Percentiles rank a stretch among this genome's conserved stretches.
These are phyloP conservation scores for Cryptococcus wingfieldii DNA, from an alignment of 1,284 basidiomycete genomes.

Conservation along the genomic window DNA sequence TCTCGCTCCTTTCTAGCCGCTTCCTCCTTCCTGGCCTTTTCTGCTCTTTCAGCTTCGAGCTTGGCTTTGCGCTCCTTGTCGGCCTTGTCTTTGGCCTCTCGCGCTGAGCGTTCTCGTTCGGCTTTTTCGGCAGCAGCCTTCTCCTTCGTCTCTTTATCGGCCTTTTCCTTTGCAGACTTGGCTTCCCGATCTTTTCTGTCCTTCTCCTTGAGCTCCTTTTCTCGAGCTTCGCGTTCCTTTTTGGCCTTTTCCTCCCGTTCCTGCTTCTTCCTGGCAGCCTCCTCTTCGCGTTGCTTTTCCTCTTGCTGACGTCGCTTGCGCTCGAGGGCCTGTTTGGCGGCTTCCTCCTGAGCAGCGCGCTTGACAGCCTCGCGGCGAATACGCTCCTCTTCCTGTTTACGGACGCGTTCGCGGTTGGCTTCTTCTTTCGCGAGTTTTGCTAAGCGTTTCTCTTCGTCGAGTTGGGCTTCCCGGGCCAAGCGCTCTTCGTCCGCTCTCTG, in stretches of 20 bases:
- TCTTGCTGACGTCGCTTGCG: slow-evolving; percentile 53
- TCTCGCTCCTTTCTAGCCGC: slow-evolving; percentile 38
- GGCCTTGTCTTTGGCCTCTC: slow-evolving; percentile 38
- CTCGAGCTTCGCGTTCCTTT: slow-evolving; percentile 31
- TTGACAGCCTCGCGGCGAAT: slow-evolving; percentile 67
- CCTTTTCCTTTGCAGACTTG: slow-evolving; percentile 52
- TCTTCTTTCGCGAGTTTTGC: slow-evolving; percentile 63
- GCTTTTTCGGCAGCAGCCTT: slow-evolving; percentile 63
- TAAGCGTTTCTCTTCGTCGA: slow-evolving; percentile 73
- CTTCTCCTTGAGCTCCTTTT: slow-evolving; percentile 50
- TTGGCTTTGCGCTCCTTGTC: slow-evolving; percentile 40
- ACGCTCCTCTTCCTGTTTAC: slow-evolving; percentile 68
- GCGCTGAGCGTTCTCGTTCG: slow-evolving; percentile 46
- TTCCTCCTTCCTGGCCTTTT: slow-evolving; percentile 37
- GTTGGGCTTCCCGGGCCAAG: slow-evolving; percentile 68
- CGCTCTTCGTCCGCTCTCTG: slow-evolving; percentile 84
- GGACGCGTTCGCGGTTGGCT: slow-evolving; percentile 61
- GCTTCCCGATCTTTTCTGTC: slow-evolving; percentile 61
- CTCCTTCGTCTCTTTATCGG: slow-evolving; percentile 61
- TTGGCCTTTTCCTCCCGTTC: slow-evolving; percentile 31
- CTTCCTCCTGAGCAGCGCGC: slow-evolving; percentile 74
- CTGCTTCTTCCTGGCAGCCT: slow-evolving; percentile 35
- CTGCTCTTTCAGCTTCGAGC: slow-evolving; percentile 33
- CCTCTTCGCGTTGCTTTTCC: slow-evolving; percentile 52
- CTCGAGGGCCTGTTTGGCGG: slow-evolving; percentile 52